These are phyloP conservation scores for Apiospora phragmitis DNA, from an alignment of 2,329 filamentous ascomycete species.

Conservation along the genomic window DNA sequence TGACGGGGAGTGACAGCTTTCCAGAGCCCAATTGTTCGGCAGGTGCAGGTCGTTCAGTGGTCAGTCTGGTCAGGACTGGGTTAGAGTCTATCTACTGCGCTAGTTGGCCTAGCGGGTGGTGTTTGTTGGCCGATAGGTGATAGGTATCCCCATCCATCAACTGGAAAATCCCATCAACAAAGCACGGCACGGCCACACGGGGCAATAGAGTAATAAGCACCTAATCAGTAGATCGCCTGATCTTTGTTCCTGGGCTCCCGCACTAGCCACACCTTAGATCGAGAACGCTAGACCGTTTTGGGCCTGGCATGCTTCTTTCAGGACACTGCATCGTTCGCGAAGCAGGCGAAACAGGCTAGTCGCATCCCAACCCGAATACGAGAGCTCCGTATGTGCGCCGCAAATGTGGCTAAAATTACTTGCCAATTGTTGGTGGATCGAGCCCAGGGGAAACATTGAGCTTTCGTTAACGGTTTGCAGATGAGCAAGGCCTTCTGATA, in stretches of 20 bases:
- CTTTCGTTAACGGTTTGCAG: background rate
- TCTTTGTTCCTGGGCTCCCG: background rate
- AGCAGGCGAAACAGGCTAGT: background rate
- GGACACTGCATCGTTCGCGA: background rate
- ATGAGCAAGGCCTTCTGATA: background rate
- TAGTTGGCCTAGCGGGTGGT: background rate
- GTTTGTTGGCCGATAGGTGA: background rate
- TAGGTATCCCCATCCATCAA: no score
- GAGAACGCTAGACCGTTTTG: background rate
- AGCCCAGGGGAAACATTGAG: background rate
- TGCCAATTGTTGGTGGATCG: slow-evolving; percentile 7
- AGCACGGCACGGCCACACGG: no score
- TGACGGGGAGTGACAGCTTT: background rate
- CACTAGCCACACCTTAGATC: background rate
- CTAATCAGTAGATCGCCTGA: slow-evolving; percentile 7
- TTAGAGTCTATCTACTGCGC: background rate
- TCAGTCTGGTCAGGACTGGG: no score
- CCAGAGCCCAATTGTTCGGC: background rate
- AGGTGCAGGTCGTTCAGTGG: background rate
- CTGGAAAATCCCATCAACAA: background rate
- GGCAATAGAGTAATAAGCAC: background rate
- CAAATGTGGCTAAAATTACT: background rate
- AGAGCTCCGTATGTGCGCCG: background rate
- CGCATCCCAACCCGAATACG: background rate
- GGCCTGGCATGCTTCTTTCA: background rate